phyloP scores from a whole-genome alignment of 2,329 filamentous ascomycete species.

The Ascochyta pisi region DNA sequence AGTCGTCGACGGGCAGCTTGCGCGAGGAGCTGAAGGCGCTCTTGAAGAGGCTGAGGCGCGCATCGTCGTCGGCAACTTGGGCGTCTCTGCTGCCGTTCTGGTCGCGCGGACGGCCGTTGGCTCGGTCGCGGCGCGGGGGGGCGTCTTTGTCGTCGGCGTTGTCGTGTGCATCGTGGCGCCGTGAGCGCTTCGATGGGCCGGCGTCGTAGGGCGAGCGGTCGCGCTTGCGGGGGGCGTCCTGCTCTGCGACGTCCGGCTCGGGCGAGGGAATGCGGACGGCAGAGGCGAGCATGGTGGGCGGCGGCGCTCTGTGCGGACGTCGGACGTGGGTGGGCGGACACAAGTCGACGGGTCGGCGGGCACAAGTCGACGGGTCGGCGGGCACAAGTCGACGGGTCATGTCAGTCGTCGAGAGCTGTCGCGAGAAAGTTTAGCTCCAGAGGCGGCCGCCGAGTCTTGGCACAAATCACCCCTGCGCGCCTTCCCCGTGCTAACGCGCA shows the following conservation, averaged over 20 bases:
- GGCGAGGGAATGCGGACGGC: constrained; percentile 66
- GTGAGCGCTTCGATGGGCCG: constrained; percentile 49
- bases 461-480: constrained; percentile 8
- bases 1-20: constrained; percentile 93
- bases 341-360: neutral
- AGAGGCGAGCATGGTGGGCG: constrained; percentile 44
- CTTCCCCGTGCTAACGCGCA: neutral
- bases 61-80: constrained; percentile 40
- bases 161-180: constrained; percentile 41
- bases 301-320: too few relatives aligned
- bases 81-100: constrained; percentile 17
- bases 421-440: constrained; percentile 38
- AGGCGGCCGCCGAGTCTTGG: constrained; percentile 4
- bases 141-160: constrained; percentile 52
- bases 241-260: constrained; percentile 55
- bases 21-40: constrained; percentile 54
- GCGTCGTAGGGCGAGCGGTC: constrained; percentile 59
- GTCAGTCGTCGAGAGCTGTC: neutral
- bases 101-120: constrained; percentile 69
- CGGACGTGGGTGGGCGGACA: neutral
- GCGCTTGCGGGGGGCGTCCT: constrained; percentile 57
- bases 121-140: constrained; percentile 63
- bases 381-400: too few relatives aligned
- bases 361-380: too few relatives aligned
- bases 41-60: constrained; percentile 46